Conservation (phyloP, 2,329 filamentous ascomycete genomes). For the Ophiocordyceps robertsii region DNA sequence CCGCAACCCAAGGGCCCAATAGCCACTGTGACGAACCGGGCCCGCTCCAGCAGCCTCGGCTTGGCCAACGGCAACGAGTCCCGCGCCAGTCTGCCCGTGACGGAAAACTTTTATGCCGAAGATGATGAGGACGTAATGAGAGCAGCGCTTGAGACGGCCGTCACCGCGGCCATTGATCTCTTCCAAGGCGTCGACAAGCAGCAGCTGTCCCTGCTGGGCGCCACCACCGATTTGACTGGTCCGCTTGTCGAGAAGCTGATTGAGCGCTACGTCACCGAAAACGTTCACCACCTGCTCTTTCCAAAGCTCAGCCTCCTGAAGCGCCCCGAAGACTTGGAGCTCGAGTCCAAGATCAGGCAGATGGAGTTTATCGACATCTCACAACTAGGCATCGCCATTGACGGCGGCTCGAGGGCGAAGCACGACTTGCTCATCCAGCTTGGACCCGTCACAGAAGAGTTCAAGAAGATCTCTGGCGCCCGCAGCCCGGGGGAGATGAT, state of each 20-base stretch:
- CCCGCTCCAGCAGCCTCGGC: slow-evolving; percentile 36
- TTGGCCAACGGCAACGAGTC: slow-evolving; percentile 17
- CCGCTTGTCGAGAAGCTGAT: slow-evolving; percentile 87
- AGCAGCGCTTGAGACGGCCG: slow-evolving; percentile 76
- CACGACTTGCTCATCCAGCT: slow-evolving; percentile 68
- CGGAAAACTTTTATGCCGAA: slow-evolving; percentile 60
- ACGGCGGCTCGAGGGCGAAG: slow-evolving; percentile 65
- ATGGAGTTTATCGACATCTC: slow-evolving; percentile 93
- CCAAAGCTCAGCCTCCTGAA: slow-evolving; percentile 68
- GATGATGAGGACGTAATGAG: slow-evolving; percentile 90
- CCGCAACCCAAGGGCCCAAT: slow-evolving; percentile 44
- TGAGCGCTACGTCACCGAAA: slow-evolving; percentile 86
- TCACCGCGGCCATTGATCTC: slow-evolving; percentile 85
- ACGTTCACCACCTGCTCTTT: slow-evolving; percentile 82
- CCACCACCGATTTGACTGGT: slow-evolving; percentile 86
- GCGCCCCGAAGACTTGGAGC: slow-evolving; percentile 68
- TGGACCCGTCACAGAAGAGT: slow-evolving; percentile 69
- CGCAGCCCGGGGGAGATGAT: slow-evolving; percentile 84
- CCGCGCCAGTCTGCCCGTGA: slow-evolving; percentile 29
- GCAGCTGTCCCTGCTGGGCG: slow-evolving; percentile 79
- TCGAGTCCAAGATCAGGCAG: slow-evolving; percentile 80
- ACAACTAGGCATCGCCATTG: slow-evolving; percentile 79
- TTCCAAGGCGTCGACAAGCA: slow-evolving; percentile 95
- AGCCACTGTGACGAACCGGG: slow-evolving; percentile 38
- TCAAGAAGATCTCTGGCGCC: slow-evolving; percentile 69